These are phyloP conservation scores for Acacia melanoxylon DNA, from an alignment of 306 rosid genomes.

Conservation along the genomic window DNA sequence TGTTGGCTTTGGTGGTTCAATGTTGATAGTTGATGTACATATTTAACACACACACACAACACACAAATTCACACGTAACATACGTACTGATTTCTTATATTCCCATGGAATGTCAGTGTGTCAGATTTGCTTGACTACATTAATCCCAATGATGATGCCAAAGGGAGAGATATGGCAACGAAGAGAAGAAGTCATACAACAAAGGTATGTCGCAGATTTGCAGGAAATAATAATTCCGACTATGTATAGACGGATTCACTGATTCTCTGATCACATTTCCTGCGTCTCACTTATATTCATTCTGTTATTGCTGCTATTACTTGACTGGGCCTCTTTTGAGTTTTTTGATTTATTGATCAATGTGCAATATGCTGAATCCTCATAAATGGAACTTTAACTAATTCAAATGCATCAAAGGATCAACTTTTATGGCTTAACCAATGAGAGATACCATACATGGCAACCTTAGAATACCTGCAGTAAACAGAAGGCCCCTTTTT, in stretches of 20 bases:
- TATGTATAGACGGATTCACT: slow-evolving; percentile 7
- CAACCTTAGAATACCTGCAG: not conserved
- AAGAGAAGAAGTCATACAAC: slow-evolving; percentile 76
- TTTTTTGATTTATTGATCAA: not conserved
- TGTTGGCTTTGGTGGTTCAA: slow-evolving; percentile 11
- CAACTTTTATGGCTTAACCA: not conserved
- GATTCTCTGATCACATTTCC: slow-evolving; percentile 18
- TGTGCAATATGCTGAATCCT: not conserved
- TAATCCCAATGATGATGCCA: slow-evolving; percentile 72
- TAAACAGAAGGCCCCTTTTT: not conserved
- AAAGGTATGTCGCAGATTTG: slow-evolving; percentile 47
- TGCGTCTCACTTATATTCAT: not conserved
- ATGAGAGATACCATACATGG: slow-evolving; percentile 11
- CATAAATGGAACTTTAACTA: slow-evolving; percentile 5
- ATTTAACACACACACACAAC: not conserved
- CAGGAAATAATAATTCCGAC: slow-evolving; percentile 10
- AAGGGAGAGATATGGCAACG: slow-evolving; percentile 68
- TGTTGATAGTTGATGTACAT: slow-evolving; percentile 4
- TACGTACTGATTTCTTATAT: slow-evolving; percentile 20
- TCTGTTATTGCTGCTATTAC: not conserved
- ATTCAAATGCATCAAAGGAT: slow-evolving; percentile 6
- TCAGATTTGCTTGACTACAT: slow-evolving; percentile 98
- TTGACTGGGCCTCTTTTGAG: not conserved
- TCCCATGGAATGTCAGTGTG: slow-evolving; percentile 59
- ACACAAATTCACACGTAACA: not conserved